Evolutionary conservation across 768 basidiomycete genomes (phyloP), one percentile per base, ranked within the genome.

Genomic region (Obba rivulosa): DNA sequence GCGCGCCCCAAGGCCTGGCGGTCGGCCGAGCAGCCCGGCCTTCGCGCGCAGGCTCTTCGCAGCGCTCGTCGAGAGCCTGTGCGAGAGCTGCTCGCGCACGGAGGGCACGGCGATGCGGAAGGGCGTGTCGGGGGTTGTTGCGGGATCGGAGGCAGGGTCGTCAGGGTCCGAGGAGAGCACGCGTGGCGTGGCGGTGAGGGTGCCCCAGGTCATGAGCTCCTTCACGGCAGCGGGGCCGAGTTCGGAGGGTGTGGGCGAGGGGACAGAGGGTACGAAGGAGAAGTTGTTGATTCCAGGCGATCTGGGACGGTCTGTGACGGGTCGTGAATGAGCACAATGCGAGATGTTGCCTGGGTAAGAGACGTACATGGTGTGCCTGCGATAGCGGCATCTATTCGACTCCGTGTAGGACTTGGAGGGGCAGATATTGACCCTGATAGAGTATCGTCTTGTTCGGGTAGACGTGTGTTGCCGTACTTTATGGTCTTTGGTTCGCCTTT

Each of bases 121-220:
- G 3, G 87, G 82, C 9, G 83, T 83, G 41, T 67, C 74, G 4
- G 78, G 72, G 14, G 71, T 66, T 8, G 66, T 50, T 21, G 54
- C 68, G 41, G 69, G 54, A 56, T 59, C 68, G 56, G 61, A 54
- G 2, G 68, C 63, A 3, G 75, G 69, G 55, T 86, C 78, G 31
- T 82, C 77, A 9, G 75, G 68, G 57, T 77, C 72, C 10, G 82
- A 81, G 53, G 81, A 79, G 54, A 98, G 77, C 4, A 96, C 77
- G 45, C 95, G 84, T 3, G 96, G 96, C 8, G 96, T 98, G 14
- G 89, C 85, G 54, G 85, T 81, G 20, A 98, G 74, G 11, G 92
- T 93, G 2, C 96, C 96, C 92, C 92, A 94, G 11, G 96, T 99
- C 87, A 98, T 92, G 14, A 99, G 78, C 56, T 97, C 85, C 59